Evolutionary conservation across 306 rosid species (phyloP).

Genomic region (Citrullus mucosospermus): DNA sequence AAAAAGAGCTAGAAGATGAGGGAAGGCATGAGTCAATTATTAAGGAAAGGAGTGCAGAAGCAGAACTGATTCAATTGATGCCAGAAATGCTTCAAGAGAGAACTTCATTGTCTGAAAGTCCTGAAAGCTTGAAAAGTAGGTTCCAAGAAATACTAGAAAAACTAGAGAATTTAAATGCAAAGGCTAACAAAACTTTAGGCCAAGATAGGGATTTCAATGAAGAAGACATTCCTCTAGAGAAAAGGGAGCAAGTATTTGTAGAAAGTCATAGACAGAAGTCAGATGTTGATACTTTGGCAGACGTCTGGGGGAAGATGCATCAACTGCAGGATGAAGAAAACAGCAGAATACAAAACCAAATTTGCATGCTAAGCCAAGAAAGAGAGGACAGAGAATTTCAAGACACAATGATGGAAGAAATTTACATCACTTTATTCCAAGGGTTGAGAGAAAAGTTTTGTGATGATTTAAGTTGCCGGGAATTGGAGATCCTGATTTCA

Average conservation of each 20-base stretch:
- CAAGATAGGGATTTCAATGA: neutral
- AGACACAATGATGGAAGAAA: conserved; percentile 15
- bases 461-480: conserved; percentile 4
- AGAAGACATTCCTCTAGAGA: conserved; percentile 3
- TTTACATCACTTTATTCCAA: conserved; percentile 13
- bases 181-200: conserved; percentile 8
- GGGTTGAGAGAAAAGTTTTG: conserved; percentile 15
- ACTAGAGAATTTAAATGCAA: conserved; percentile 30
- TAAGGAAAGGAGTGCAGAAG: conserved; percentile 36
- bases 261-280: conserved; percentile 4
- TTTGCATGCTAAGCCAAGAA: conserved; percentile 11
- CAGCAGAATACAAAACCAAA: conserved; percentile 15
- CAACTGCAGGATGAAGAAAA: conserved; percentile 10
- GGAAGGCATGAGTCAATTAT: neutral
- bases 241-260: conserved; percentile 4
- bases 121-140: conserved; percentile 19
- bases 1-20: conserved; percentile 23
- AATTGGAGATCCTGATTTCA: conserved; percentile 27
- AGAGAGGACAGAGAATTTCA: conserved; percentile 18
- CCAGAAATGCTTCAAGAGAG: conserved; percentile 26
- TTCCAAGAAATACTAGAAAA: conserved; percentile 25
- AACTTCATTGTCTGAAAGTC: conserved; percentile 17
- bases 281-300: conserved; percentile 16
- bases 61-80: conserved; percentile 29
- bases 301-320: conserved; percentile 25